These are phyloP conservation scores for Annulohypoxylon bovei DNA, from an alignment of 495 filamentous ascomycete species.

Conservation along the genomic window DNA sequence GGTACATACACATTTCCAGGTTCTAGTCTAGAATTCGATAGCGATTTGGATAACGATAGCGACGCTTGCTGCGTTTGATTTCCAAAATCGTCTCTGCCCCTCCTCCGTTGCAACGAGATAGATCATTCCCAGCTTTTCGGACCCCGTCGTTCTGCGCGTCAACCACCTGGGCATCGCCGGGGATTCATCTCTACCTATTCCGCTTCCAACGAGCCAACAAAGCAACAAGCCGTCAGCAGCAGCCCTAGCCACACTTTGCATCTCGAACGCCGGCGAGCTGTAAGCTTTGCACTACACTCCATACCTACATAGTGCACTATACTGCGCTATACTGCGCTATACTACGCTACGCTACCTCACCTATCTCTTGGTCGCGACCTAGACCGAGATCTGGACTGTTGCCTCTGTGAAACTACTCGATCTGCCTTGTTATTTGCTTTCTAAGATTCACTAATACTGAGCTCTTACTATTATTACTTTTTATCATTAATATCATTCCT, in stretches of 20 bases:
- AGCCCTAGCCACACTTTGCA: conserved; percentile 19
- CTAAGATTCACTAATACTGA: conserved; percentile 9
- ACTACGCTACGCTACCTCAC: background rate
- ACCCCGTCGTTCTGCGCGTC: conserved; percentile 41
- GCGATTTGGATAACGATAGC: conserved; percentile 12
- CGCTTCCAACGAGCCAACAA: conserved; percentile 22
- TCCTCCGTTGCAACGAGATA: conserved; percentile 30
- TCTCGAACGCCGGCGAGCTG: conserved; percentile 21
- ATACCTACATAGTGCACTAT: conserved; percentile 10
- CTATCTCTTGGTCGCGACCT: conserved; percentile 21
- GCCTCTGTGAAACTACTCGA: conserved; percentile 13
- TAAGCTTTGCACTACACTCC: conserved; percentile 17
- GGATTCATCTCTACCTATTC: conserved; percentile 30
- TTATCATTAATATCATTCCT: conserved; percentile 20
- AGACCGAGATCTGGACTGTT: background rate
- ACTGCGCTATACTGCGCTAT: background rate
- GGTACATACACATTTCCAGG: background rate
- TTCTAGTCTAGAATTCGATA: conserved; percentile 34
- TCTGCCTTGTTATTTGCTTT: conserved; percentile 19
- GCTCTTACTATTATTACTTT: conserved; percentile 4
- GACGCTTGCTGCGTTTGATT: background rate
- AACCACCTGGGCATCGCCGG: conserved; percentile 20
- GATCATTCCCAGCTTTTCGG: conserved; percentile 39
- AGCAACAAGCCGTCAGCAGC: background rate
- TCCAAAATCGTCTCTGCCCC: conserved; percentile 12